Conservation (phyloP, 768 basidiomycete genomes). For the Leucosporidium yakuticum region DNA sequence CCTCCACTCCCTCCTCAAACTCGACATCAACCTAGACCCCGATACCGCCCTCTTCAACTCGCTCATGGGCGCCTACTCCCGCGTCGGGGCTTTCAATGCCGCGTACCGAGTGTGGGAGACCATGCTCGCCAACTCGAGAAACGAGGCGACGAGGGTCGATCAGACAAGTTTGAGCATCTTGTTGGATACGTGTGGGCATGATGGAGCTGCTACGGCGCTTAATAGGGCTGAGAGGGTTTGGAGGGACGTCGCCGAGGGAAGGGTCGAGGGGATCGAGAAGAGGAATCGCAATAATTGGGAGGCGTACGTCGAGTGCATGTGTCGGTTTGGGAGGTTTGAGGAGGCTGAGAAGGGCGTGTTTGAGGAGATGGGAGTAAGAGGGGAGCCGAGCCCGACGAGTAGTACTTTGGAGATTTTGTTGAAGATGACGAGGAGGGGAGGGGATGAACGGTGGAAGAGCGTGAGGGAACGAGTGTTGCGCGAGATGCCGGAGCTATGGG, state of each 20-base stretch:
- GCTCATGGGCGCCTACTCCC: slow-evolving; percentile 82
- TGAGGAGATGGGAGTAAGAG: slow-evolving; percentile 52
- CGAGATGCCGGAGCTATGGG: slow-evolving; percentile 19
- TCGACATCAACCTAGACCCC: slow-evolving; percentile 70
- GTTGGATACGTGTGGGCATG: slow-evolving; percentile 72
- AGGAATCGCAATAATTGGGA: slow-evolving; percentile 70
- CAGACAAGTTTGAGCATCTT: slow-evolving; percentile 70
- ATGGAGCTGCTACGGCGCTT: slow-evolving; percentile 45
- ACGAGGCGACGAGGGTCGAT: slow-evolving; percentile 48
- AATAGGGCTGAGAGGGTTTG: slow-evolving; percentile 56
- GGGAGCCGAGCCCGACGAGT: neutral
- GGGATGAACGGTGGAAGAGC: neutral
- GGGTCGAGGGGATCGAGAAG: slow-evolving; percentile 49
- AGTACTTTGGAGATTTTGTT: slow-evolving; percentile 25
- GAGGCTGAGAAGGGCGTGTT: slow-evolving; percentile 64
- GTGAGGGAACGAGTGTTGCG: slow-evolving; percentile 1
- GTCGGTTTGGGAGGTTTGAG: slow-evolving; percentile 59
- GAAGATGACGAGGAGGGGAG: slow-evolving; percentile 21
- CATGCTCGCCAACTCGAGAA: slow-evolving; percentile 48
- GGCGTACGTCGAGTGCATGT: slow-evolving; percentile 78
- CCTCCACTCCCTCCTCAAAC: slow-evolving; percentile 67
- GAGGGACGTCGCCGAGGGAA: slow-evolving; percentile 45
- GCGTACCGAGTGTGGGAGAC: slow-evolving; percentile 73
- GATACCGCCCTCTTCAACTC: slow-evolving; percentile 69
- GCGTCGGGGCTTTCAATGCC: slow-evolving; percentile 63